Conservation (phyloP, 345 rosid genomes). For the Boechera stricta region DNA sequence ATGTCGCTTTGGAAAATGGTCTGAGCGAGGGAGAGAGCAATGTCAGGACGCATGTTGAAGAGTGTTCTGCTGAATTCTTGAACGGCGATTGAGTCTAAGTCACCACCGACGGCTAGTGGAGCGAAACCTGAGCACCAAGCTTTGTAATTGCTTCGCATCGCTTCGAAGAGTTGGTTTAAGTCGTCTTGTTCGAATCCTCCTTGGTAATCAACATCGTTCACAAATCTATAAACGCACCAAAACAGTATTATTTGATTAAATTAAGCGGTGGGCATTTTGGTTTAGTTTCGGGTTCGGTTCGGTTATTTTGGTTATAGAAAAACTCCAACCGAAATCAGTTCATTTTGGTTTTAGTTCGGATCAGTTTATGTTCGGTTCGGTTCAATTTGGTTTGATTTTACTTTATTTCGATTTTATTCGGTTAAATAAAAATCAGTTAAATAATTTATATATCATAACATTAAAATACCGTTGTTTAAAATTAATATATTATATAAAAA, state of each 20-base stretch:
- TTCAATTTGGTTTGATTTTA: too few species aligned
- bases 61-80: slow-evolving; percentile 95
- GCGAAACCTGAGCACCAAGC: slow-evolving; percentile 96
- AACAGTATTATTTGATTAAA: background rate
- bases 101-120: slow-evolving; percentile 83
- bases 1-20: slow-evolving; percentile 80
- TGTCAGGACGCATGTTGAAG: slow-evolving; percentile 96
- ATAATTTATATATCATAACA: too few species aligned
- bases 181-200: slow-evolving; percentile 94
- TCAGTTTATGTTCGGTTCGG: too few species aligned
- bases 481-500: too few species aligned
- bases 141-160: slow-evolving; percentile 75
- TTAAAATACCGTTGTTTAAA: too few species aligned
- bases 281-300: too few species aligned
- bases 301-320: too few species aligned
- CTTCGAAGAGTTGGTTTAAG: slow-evolving; percentile 74
- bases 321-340: too few species aligned
- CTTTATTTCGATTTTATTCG: too few species aligned
- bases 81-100: slow-evolving; percentile 83
- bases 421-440: too few species aligned
- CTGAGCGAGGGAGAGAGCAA: slow-evolving; percentile 73
- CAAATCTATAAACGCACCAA: slow-evolving; percentile 47
- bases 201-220: slow-evolving; percentile 79
- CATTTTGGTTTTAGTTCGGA: too few species aligned
- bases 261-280: too few species aligned